Evolutionary conservation across 345 rosid species (phyloP), one percentile per base, ranked within the genome.

Genomic region (Microcos paniculata): DNA sequence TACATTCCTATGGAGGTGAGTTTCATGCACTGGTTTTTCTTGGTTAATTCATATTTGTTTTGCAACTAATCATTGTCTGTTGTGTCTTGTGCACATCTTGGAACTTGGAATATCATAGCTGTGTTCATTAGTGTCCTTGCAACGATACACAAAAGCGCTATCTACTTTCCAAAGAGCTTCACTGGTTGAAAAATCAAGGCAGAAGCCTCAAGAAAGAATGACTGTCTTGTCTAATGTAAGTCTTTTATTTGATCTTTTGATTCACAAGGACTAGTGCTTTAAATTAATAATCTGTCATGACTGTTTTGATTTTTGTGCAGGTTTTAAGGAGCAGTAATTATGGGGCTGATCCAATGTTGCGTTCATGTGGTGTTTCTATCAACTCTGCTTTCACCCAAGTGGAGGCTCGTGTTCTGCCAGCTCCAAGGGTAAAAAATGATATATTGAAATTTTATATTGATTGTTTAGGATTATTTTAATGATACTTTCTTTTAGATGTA

Each of bases 201-300:
- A 95, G 84, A 95, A 89, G 85, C 99, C 99, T 45, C 90, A 78
- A 52, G 98, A 95, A 68, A 89, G 98, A 80, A 95, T 95, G 98
- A 49, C n/a, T 51, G 84, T 72, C 24, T 83, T 93, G 75, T 84
- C 96, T 31, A 82, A 83, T 71, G 98, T 95, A 83, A 6, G 89
- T 80, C 19, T 70, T 62, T 55, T 46, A 2, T 19, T 8, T 56
- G 33, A 62, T 2, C 33, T 71, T 72, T 66, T 58, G 68, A 71
- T 45, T 56, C 7, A 46, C 53, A 18, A 10, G 42, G 21, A 8
- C 58, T 9, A 68, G 19, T 18, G 24, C 52, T 38, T 72, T 30
- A 26, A 79, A 18, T 53, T 46, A 18, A 35, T 35, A 35, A 35
- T 26, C 18, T 30, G 23, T 18, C 38, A 28, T 1, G 1, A 46